phyloP scores from a whole-genome alignment of 1,139 yeast species.

The Ogataea hybrid region DNA sequence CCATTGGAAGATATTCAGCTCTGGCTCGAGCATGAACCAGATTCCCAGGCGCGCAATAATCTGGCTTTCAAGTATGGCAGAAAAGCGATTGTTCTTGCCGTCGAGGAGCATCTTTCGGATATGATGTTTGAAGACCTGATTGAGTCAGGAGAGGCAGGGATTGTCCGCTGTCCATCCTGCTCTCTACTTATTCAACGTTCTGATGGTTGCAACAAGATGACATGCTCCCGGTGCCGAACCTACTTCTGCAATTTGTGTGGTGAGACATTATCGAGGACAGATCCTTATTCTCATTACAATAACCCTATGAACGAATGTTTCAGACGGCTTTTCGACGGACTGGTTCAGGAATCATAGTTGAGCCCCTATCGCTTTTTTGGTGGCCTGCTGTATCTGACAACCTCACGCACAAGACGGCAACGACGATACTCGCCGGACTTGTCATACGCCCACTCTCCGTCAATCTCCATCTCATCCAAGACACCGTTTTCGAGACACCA shows the following conservation, averaged over 20 bases:
- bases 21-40: slow-evolving; percentile 36
- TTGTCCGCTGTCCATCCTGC: slow-evolving; percentile 57
- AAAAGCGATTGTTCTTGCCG: slow-evolving; percentile 41
- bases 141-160: slow-evolving; percentile 38
- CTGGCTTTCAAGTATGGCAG: slow-evolving; percentile 52
- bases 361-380: slow-evolving; percentile 3
- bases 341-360: slow-evolving; percentile 36
- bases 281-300: slow-evolving; percentile 57
- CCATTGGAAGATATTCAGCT: slow-evolving; percentile 43
- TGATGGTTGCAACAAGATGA: slow-evolving; percentile 72
- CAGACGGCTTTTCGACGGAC: slow-evolving; percentile 55
- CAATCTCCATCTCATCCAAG: slow-evolving; percentile 26
- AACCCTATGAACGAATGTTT: slow-evolving; percentile 45
- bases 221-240: slow-evolving; percentile 49
- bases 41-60: slow-evolving; percentile 35
- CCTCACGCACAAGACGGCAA: slow-evolving; percentile 51
- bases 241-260: slow-evolving; percentile 62
- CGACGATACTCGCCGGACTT: slow-evolving; percentile 51
- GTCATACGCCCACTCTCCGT: slow-evolving; percentile 48
- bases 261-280: slow-evolving; percentile 34
- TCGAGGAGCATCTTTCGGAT: slow-evolving; percentile 49
- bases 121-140: slow-evolving; percentile 46
- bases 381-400: slow-evolving; percentile 30
- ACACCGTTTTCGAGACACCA: slow-evolving; percentile 53
- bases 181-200: slow-evolving; percentile 50